phyloP scores from a whole-genome alignment of 495 filamentous ascomycete species.

The Tetracladium setigerum region DNA sequence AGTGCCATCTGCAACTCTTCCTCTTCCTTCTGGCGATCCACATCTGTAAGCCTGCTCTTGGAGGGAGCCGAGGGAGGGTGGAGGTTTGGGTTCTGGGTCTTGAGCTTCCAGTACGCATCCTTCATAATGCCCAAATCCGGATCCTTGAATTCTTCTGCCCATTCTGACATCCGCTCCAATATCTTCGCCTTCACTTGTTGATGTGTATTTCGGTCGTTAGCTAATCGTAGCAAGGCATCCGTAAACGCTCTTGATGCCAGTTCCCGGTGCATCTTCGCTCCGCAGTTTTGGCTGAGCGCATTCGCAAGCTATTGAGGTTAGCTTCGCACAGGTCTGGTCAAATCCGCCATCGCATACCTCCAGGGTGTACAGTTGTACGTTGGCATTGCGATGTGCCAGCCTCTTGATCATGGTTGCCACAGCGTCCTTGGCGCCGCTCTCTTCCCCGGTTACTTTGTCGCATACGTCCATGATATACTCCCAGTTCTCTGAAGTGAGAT shows the following conservation, averaged over 20 bases:
- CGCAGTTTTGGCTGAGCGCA: slow-evolving; percentile 92
- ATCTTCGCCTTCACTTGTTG: slow-evolving; percentile 96
- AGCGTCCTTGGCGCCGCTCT: slow-evolving; percentile 74
- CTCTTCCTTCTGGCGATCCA: slow-evolving; percentile 91
- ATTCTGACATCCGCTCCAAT: slow-evolving; percentile 90
- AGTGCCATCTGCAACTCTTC: slow-evolving; percentile 97
- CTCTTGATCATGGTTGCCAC: slow-evolving; percentile 93
- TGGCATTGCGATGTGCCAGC: slow-evolving; percentile 93
- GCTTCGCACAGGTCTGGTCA: background rate
- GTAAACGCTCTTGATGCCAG: slow-evolving; percentile 92
- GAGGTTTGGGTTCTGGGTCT: slow-evolving; percentile 77
- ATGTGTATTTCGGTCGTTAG: slow-evolving; percentile 91
- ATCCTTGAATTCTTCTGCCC: slow-evolving; percentile 92
- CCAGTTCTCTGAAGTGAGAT: slow-evolving; percentile 97
- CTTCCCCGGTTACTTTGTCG: slow-evolving; percentile 66
- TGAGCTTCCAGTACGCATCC: slow-evolving; percentile 84
- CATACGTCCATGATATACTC: slow-evolving; percentile 98
- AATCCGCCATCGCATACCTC: slow-evolving; percentile 53
- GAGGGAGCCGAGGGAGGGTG: slow-evolving; percentile 87
- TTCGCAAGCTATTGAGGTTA: slow-evolving; percentile 64
- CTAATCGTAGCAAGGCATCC: slow-evolving; percentile 84
- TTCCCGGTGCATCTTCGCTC: slow-evolving; percentile 83
- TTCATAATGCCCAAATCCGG: slow-evolving; percentile 97
- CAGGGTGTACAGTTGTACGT: slow-evolving; percentile 97
- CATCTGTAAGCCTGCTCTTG: slow-evolving; percentile 82